Evolutionary conservation across 495 filamentous ascomycete species (phyloP).

Genomic region (Podospora pseudocomata): DNA sequence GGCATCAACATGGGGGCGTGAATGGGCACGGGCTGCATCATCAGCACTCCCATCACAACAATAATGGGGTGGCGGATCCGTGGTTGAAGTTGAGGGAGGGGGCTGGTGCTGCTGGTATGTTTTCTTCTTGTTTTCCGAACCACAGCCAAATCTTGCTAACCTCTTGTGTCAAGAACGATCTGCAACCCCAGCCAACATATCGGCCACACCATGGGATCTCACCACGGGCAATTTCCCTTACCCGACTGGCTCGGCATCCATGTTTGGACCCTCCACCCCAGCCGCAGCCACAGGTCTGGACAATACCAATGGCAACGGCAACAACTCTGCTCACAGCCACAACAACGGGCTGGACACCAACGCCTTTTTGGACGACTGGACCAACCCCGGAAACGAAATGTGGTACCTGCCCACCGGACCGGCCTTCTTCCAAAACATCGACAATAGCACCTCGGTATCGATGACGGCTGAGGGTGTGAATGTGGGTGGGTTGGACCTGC

Average conservation of each 20-base stretch:
- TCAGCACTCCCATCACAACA: not conserved
- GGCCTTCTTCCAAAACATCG: slow-evolving; percentile 53
- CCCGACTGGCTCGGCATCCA: slow-evolving; percentile 42
- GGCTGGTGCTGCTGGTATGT: slow-evolving; percentile 25
- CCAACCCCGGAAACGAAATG: slow-evolving; percentile 47
- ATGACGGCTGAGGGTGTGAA: slow-evolving; percentile 59
- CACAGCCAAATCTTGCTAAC: not conserved
- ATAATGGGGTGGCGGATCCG: slow-evolving; percentile 23
- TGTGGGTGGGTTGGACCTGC: slow-evolving; percentile 52
- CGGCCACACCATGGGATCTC: slow-evolving; percentile 54
- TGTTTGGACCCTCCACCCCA: slow-evolving; percentile 45
- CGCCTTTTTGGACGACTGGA: slow-evolving; percentile 36
- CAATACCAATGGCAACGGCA: slow-evolving; percentile 10
- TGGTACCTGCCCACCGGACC: slow-evolving; percentile 56
- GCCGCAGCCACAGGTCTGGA: slow-evolving; percentile 37
- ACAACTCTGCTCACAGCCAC: not conserved
- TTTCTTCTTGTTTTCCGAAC: not conserved
- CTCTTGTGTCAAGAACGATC: slow-evolving; percentile 36
- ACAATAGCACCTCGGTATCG: slow-evolving; percentile 44
- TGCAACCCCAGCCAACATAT: slow-evolving; percentile 48
- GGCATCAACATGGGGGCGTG: not conserved
- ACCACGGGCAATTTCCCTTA: slow-evolving; percentile 47
- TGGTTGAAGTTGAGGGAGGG: slow-evolving; percentile 33
- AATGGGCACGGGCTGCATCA: not conserved
- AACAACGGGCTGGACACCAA: slow-evolving; percentile 35